phyloP scores from a whole-genome alignment of 768 basidiomycete species.

The Mycena sanguinolenta region DNA sequence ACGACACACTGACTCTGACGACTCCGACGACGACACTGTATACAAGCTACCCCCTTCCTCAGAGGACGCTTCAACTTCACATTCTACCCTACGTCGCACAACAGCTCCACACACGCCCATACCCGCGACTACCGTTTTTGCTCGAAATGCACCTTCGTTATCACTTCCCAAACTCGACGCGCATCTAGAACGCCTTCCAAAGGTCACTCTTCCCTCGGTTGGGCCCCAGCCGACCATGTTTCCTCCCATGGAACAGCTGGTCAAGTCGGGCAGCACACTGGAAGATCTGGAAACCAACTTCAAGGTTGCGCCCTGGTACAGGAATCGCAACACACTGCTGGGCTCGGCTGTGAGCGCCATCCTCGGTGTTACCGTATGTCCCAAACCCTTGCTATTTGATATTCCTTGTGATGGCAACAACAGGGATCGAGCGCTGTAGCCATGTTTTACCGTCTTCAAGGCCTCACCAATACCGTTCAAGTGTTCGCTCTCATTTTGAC shows the following conservation, averaged over 20 bases:
- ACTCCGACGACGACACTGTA: constrained; percentile 15
- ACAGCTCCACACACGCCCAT: constrained; percentile 57
- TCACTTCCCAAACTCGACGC: constrained; percentile 72
- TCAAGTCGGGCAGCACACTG: constrained; percentile 60
- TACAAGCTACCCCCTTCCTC: constrained; percentile 24
- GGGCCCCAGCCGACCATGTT: constrained; percentile 60
- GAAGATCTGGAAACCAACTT: constrained; percentile 74
- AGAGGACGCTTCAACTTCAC: neutral
- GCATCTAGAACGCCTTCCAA: constrained; percentile 56
- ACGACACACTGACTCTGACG: constrained; percentile 32
- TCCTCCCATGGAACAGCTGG: constrained; percentile 71
- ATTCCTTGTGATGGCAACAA: neutral
- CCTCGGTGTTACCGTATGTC: constrained; percentile 66
- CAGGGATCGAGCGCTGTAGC: constrained; percentile 81
- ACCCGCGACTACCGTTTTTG: constrained; percentile 69
- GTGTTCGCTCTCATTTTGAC: constrained; percentile 79
- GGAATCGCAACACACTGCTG: constrained; percentile 67
- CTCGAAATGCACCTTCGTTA: constrained; percentile 69
- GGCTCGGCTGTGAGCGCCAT: constrained; percentile 59
- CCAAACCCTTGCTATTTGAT: neutral
- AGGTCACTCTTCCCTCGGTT: constrained; percentile 55
- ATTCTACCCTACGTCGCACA: constrained; percentile 4
- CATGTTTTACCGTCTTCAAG: constrained; percentile 78
- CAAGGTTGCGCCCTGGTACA: constrained; percentile 62
- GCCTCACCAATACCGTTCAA: constrained; percentile 76